phyloP scores from a whole-genome alignment of 2,329 filamentous ascomycete species.

The Pseudogymnoascus sp. region DNA sequence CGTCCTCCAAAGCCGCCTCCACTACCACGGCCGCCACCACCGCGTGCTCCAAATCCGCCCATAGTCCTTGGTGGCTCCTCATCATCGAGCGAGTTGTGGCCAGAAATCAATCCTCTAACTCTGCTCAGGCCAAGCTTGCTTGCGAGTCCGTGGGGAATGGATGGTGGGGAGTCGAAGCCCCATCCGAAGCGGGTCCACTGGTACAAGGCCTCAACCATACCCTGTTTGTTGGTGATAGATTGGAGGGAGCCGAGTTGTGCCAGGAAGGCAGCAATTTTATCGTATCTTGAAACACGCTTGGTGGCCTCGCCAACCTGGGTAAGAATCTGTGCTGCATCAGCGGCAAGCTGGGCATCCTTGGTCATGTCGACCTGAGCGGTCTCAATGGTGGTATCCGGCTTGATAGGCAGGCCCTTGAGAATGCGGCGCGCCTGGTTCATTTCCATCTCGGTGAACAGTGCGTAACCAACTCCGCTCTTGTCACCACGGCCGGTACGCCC shows the following conservation, averaged over 20 bases:
- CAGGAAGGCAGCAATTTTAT: conserved; percentile 25
- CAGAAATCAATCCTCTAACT: background rate
- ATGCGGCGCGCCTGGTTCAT: conserved; percentile 17
- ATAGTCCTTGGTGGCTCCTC: background rate
- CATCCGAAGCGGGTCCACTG: conserved; percentile 28
- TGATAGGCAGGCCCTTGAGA: conserved; percentile 26
- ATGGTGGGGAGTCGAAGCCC: conserved; percentile 28
- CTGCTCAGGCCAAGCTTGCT: conserved; percentile 21
- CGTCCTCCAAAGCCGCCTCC: background rate
- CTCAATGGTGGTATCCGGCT: conserved; percentile 21
- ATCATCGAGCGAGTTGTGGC: conserved; percentile 5
- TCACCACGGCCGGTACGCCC: conserved; percentile 70
- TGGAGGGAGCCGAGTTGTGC: conserved; percentile 17
- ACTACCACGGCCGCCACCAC: background rate
- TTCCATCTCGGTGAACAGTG: conserved; percentile 22
- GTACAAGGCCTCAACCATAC: conserved; percentile 19
- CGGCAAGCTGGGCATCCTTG: conserved; percentile 27
- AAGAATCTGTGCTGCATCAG: conserved; percentile 22
- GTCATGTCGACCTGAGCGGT: conserved; percentile 28
- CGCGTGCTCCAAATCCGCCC: conserved; percentile 1
- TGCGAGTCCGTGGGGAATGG: conserved; percentile 16
- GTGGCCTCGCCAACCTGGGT: conserved; percentile 24
- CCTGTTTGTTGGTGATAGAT: conserved; percentile 1
- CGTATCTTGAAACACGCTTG: conserved; percentile 22
- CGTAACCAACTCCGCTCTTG: conserved; percentile 57